A percentile compares a stretch with the other conserved stretches of the same genome.
Evolutionary conservation across 2,329 filamentous ascomycete genomes (phyloP).

Genomic region (Harringtonia aguacate): DNA sequence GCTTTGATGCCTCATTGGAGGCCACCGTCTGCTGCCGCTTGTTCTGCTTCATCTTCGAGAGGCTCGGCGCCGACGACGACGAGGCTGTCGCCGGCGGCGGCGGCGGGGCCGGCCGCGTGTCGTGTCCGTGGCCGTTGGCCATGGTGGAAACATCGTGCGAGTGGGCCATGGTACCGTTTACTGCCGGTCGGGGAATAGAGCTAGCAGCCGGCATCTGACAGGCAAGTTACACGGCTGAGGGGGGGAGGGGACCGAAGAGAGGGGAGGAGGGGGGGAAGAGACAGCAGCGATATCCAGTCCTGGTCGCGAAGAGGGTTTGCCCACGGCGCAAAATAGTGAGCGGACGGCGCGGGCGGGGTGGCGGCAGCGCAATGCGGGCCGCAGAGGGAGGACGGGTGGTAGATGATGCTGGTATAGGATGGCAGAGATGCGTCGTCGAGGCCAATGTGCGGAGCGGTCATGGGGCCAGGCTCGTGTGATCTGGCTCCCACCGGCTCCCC

Average conservation of each 20-base stretch:
- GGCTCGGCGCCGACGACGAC: conserved; percentile 17
- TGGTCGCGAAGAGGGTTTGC: too few relatives aligned
- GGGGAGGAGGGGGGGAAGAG: background rate
- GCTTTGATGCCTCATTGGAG: conserved; percentile 80
- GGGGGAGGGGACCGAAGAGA: background rate
- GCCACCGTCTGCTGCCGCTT: conserved; percentile 80
- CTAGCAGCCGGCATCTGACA: conserved; percentile 25
- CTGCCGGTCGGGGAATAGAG: conserved; percentile 20
- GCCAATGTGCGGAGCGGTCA: too few relatives aligned
- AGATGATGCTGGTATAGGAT: too few relatives aligned
- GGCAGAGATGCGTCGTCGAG: too few relatives aligned
- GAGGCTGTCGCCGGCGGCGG: conserved; percentile 26
- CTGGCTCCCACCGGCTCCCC: too few relatives aligned
- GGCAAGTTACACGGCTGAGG: too few relatives aligned
- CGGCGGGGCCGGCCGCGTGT: conserved; percentile 29
- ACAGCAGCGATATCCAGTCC: too few relatives aligned
- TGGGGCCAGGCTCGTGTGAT: too few relatives aligned
- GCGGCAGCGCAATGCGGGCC: too few relatives aligned
- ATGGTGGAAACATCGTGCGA: conserved; percentile 18
- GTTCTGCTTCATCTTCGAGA: conserved; percentile 55
- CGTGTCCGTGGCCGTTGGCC: conserved; percentile 23
- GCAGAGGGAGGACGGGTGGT: too few relatives aligned
- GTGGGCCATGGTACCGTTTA: conserved; percentile 19
- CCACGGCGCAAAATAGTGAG: too few relatives aligned
- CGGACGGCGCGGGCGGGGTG: too few relatives aligned